Conservation (phyloP, 768 basidiomycete genomes). For the Macrolepiota albuminosa region DNA sequence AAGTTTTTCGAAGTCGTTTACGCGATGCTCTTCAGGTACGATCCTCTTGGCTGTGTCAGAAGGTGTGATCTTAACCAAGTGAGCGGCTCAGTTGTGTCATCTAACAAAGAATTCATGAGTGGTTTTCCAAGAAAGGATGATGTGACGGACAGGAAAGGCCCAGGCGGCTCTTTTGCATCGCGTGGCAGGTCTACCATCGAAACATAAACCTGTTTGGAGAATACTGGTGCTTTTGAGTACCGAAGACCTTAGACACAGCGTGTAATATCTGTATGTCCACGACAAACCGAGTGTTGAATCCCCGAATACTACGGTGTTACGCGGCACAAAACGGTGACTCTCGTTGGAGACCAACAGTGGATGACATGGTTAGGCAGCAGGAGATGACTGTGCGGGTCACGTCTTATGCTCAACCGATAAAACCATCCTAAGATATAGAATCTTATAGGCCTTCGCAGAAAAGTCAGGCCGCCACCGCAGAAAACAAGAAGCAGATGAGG, state of each 20-base stretch:
- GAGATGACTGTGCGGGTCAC: too few species aligned
- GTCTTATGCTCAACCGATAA: too few species aligned
- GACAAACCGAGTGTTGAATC: not conserved
- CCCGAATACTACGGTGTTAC: too few species aligned
- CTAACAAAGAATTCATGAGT: not conserved
- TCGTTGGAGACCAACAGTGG: too few species aligned
- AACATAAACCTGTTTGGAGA: not conserved
- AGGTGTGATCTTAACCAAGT: conserved; percentile 46
- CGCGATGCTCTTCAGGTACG: conserved; percentile 58
- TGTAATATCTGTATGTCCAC: not conserved
- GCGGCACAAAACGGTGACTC: too few species aligned
- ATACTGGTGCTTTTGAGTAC: not conserved
- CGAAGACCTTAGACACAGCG: too few species aligned
- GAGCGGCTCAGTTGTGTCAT: conserved; percentile 24
- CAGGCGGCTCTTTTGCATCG: conserved; percentile 54
- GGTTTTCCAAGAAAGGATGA: conserved; percentile 33
- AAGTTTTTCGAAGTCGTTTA: conserved; percentile 52
- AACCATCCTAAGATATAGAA: too few species aligned
- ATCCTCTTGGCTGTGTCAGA: conserved; percentile 42
- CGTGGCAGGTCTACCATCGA: not conserved
- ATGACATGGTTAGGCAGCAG: too few species aligned
- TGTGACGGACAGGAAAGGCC: conserved; percentile 57
- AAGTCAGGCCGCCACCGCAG: too few species aligned
- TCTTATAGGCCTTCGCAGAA: too few species aligned
- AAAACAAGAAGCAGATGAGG: too few species aligned